Conservation (phyloP, 805 yeast species). For the Candida anglica region DNA sequence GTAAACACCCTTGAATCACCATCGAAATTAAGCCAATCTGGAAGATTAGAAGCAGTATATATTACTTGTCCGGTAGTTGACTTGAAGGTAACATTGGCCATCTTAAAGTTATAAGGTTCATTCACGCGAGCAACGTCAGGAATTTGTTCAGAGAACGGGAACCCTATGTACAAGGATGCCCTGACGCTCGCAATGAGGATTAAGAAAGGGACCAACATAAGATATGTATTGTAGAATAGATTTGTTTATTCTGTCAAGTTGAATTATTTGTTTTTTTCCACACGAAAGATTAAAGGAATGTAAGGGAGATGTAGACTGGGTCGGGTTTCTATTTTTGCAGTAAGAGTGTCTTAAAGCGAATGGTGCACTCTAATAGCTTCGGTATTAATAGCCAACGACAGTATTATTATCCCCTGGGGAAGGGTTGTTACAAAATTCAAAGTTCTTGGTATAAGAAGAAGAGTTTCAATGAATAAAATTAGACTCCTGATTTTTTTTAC, state of each 20-base stretch:
- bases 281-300: neutral
- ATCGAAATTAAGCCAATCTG: slow-evolving; percentile 80
- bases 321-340: too few relatives aligned
- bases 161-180: slow-evolving; percentile 57
- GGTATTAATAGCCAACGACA: too few relatives aligned
- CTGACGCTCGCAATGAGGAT: slow-evolving; percentile 7
- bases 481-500: neutral
- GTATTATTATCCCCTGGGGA: too few relatives aligned
- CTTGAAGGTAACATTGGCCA: slow-evolving; percentile 67
- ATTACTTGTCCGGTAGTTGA: slow-evolving; percentile 38
- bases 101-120: slow-evolving; percentile 55
- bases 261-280: too few relatives aligned
- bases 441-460: too few relatives aligned
- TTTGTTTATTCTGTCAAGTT: neutral
- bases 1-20: slow-evolving; percentile 51
- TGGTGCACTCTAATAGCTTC: too few relatives aligned
- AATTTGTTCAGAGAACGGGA: slow-evolving; percentile 77
- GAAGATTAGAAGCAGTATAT: slow-evolving; percentile 58
- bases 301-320: neutral
- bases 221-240: too few relatives aligned
- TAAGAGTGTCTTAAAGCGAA: too few relatives aligned
- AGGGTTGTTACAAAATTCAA: too few relatives aligned
- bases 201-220: slow-evolving; percentile 4
- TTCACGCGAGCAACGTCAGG: slow-evolving; percentile 84
- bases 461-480: too few relatives aligned